Conservation (phyloP, 441 rosid species). For the Erodium texanum region DNA sequence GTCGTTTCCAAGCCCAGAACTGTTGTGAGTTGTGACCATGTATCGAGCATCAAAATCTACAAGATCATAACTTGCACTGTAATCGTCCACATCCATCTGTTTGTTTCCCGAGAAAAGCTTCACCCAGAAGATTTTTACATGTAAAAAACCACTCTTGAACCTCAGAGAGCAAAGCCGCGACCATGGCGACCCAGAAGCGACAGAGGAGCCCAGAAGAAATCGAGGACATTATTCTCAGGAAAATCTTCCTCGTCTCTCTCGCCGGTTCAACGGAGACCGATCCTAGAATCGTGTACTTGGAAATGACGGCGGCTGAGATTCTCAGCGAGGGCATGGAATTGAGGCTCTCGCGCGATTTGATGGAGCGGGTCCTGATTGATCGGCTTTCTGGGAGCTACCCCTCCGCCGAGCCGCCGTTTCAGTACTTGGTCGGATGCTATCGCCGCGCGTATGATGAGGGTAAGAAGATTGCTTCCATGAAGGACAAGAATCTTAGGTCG, state of each 20-base stretch:
- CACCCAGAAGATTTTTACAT: not conserved
- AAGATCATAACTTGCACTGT: not conserved
- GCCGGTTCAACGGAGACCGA: conserved; percentile 36
- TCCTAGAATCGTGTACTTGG: conserved; percentile 53
- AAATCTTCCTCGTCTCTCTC: conserved; percentile 61
- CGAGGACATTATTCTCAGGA: conserved; percentile 84
- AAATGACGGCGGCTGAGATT: conserved; percentile 84
- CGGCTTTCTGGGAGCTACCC: conserved; percentile 65
- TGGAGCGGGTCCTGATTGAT: conserved; percentile 74
- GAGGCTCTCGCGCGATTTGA: conserved; percentile 55
- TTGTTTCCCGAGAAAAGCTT: not conserved
- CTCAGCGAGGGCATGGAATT: conserved; percentile 80
- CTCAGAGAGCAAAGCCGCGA: not conserved
- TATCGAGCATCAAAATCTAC: too few species aligned
- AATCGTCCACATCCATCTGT: conserved; percentile 6
- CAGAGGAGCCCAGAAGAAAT: conserved; percentile 64
- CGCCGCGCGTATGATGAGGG: conserved; percentile 72
- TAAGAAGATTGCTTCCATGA: conserved; percentile 71
- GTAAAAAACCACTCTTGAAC: not conserved
- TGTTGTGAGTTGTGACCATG: too few species aligned
- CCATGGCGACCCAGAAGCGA: conserved; percentile 32
- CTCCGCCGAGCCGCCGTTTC: conserved; percentile 45
- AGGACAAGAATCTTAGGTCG: conserved; percentile 53
- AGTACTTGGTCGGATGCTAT: conserved; percentile 63
- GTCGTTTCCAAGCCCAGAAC: too few species aligned